A percentile compares a stretch with the other conserved stretches of the same genome.
Conservation (phyloP, 495 filamentous ascomycete genomes). For the Penicillium roqueforti region DNA sequence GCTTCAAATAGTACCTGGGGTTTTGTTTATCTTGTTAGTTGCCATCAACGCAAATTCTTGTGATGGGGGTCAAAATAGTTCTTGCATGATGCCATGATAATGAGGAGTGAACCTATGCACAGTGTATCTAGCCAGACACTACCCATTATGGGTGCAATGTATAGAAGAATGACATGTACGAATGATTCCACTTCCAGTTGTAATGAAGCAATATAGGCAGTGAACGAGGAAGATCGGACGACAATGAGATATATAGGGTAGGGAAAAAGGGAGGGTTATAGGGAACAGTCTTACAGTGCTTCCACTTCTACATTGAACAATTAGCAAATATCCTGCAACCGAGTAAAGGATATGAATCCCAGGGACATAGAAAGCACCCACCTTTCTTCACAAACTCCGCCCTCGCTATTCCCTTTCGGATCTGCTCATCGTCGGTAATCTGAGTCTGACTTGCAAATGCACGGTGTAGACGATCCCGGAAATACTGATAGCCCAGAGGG, state of each 20-base stretch:
- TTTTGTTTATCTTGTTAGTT: slow-evolving; percentile 16
- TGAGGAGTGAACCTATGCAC: slow-evolving; percentile 15
- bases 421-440: slow-evolving; percentile 67
- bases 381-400: slow-evolving; percentile 92
- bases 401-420: slow-evolving; percentile 65
- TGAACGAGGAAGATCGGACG: not conserved
- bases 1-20: slow-evolving; percentile 86
- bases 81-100: slow-evolving; percentile 31
- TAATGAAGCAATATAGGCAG: not conserved
- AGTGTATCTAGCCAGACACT: slow-evolving; percentile 11
- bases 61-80: slow-evolving; percentile 10
- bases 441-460: slow-evolving; percentile 74
- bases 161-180: slow-evolving; percentile 18
- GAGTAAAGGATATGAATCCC: not conserved
- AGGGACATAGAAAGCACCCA: slow-evolving; percentile 28
- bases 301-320: slow-evolving; percentile 63
- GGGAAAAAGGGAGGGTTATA: not conserved
- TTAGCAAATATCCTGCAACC: not conserved
- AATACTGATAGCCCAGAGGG: slow-evolving; percentile 82
- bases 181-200: slow-evolving; percentile 7
- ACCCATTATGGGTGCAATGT: slow-evolving; percentile 9
- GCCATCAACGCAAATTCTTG: slow-evolving; percentile 3
- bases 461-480: slow-evolving; percentile 71
- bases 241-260: not conserved
- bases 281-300: slow-evolving; percentile 64